A percentile compares a stretch with the other conserved stretches of the same genome.
Evolutionary conservation across 768 basidiomycete species (phyloP).

Genomic region (Lactarius hatsudake): DNA sequence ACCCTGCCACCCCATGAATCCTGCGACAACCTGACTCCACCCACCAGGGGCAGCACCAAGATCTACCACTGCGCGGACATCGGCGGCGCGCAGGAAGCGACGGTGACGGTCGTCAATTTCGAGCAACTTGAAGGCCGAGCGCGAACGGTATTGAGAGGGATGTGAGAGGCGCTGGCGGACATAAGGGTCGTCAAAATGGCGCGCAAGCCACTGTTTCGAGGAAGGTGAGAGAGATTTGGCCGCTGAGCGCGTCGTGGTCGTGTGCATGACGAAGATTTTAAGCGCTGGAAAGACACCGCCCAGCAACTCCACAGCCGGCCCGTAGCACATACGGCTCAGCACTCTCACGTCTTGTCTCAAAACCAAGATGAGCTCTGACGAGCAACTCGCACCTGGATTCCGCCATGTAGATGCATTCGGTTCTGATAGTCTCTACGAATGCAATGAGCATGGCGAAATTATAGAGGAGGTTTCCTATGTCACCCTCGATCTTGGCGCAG

Average conservation of each 20-base stretch:
- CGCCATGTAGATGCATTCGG: slow-evolving; percentile 66
- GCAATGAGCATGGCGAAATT: slow-evolving; percentile 35
- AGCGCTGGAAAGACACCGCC: neutral
- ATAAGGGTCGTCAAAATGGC: slow-evolving; percentile 71
- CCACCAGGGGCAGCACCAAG: slow-evolving; percentile 92
- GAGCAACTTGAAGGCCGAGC: slow-evolving; percentile 90
- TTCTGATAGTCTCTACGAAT: slow-evolving; percentile 63
- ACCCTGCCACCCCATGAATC: slow-evolving; percentile 52
- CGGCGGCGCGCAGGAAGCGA: slow-evolving; percentile 47
- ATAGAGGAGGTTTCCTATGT: slow-evolving; percentile 64
- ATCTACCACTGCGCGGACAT: slow-evolving; percentile 71
- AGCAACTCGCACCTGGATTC: slow-evolving; percentile 53
- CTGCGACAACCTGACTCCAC: slow-evolving; percentile 85
- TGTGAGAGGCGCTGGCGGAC: slow-evolving; percentile 53
- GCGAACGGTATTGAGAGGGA: slow-evolving; percentile 62
- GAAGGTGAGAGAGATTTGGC: slow-evolving; percentile 34
- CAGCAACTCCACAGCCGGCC: neutral
- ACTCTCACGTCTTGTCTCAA: neutral
- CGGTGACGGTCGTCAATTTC: slow-evolving; percentile 65
- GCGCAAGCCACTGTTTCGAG: slow-evolving; percentile 60
- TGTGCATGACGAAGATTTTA: neutral
- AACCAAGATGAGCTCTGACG: slow-evolving; percentile 7
- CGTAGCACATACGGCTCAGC: neutral
- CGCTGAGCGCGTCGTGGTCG: slow-evolving; percentile 9
- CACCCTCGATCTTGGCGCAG: slow-evolving; percentile 67